These are phyloP conservation scores for Coleophoma eucalyptorum DNA, from an alignment of 2,329 filamentous ascomycete genomes.

Conservation along the genomic window DNA sequence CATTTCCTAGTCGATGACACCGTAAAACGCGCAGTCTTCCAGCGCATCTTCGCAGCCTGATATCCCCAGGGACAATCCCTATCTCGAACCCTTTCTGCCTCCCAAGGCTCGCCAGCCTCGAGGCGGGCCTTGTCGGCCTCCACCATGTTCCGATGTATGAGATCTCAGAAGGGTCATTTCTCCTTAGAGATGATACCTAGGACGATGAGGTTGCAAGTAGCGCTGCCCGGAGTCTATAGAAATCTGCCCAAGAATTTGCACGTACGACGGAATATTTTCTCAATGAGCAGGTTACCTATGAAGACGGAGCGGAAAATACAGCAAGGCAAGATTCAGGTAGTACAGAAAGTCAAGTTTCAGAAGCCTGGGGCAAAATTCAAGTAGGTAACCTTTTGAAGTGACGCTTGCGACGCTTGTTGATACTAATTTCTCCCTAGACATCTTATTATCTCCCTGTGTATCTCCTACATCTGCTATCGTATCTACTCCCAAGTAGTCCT, in stretches of 20 bases:
- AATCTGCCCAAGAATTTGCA: constrained; percentile 5
- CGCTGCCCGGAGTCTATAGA: neutral
- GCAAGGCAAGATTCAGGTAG: constrained; percentile 10
- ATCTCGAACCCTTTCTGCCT: no score
- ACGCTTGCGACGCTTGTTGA: neutral
- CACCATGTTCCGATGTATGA: constrained; percentile 22
- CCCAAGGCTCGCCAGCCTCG: constrained; percentile 18
- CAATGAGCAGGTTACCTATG: constrained; percentile 20
- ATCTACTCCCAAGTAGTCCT: constrained; percentile 43
- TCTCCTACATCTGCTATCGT: constrained; percentile 33
- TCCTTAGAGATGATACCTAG: constrained; percentile 18
- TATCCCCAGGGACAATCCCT: no score
- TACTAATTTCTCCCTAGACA: constrained; percentile 5
- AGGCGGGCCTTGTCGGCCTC: constrained; percentile 20
- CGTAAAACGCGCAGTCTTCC: no score
- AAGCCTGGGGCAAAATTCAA: constrained; percentile 10
- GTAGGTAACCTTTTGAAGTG: constrained; percentile 7
- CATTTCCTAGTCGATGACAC: no score
- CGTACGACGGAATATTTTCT: constrained; percentile 11
- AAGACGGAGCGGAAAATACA: constrained; percentile 16
- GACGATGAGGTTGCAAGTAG: neutral
- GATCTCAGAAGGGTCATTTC: constrained; percentile 12
- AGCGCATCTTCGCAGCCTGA: no score
- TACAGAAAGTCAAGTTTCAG: constrained; percentile 21
- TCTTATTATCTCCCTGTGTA: constrained; percentile 27